Evolutionary conservation across 2,329 filamentous ascomycete genomes (phyloP).

Genomic region (Teratosphaeria destructans): DNA sequence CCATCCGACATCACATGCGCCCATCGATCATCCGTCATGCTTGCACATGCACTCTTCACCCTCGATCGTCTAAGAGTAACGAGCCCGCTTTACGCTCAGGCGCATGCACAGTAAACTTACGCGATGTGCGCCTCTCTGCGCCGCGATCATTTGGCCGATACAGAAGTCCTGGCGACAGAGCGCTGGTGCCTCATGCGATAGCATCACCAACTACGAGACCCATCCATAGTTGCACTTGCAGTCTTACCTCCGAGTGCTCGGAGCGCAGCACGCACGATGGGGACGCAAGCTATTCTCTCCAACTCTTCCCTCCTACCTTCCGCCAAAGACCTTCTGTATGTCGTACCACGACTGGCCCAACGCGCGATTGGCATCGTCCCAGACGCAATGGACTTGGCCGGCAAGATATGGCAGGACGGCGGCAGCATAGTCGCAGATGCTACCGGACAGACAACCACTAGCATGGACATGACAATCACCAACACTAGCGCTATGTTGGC

Average conservation of each 20-base stretch:
- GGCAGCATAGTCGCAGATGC: constrained; percentile 51
- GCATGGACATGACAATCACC: constrained; percentile 29
- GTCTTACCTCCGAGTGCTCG: background rate
- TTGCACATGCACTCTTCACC: background rate
- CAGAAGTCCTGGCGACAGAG: background rate
- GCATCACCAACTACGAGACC: background rate
- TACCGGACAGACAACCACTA: constrained; percentile 34
- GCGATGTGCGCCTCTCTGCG: background rate
- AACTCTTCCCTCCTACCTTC: constrained; percentile 41
- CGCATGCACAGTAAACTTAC: background rate
- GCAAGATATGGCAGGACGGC: constrained; percentile 39
- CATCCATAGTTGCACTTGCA: background rate
- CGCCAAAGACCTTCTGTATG: constrained; percentile 57
- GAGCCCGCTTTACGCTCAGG: background rate
- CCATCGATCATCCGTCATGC: background rate
- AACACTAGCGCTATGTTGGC: constrained; percentile 32
- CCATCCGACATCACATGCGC: background rate
- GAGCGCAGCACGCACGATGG: constrained; percentile 1
- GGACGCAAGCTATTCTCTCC: background rate
- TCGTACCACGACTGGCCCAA: constrained; percentile 59
- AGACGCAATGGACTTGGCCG: constrained; percentile 48
- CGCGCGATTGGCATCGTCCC: constrained; percentile 53
- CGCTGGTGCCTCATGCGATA: background rate
- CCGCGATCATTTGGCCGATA: background rate
- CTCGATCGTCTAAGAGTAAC: background rate